phyloP scores from a whole-genome alignment of 371 early-diverging fungal genomes.

The Mortierella sp. region DNA sequence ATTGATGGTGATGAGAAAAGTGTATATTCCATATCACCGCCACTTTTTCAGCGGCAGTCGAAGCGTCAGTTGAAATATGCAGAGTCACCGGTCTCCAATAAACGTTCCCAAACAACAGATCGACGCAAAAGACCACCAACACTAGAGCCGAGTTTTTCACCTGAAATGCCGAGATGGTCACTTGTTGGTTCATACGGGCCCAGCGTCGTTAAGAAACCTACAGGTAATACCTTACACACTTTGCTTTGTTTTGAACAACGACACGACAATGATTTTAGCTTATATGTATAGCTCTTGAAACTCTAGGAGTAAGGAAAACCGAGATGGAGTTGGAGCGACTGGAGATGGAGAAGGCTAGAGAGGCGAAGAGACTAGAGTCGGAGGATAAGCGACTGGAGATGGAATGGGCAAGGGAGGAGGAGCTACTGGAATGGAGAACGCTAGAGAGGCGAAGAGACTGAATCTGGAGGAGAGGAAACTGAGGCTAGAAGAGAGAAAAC shows the following conservation, averaged over 20 bases:
- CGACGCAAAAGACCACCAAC: constrained; percentile 1
- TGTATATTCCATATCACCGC: constrained; percentile 4
- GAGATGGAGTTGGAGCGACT: too few species aligned
- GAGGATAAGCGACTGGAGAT: background rate
- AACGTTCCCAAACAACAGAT: constrained; percentile 7
- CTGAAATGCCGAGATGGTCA: too few species aligned
- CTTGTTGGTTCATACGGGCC: too few species aligned
- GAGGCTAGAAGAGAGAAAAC: background rate
- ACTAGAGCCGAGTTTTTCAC: constrained; percentile 7
- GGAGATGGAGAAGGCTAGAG: background rate
- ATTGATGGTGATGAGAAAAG: background rate
- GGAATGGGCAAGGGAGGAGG: too few species aligned
- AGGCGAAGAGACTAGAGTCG: constrained; percentile 4
- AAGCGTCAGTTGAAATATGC: constrained; percentile 6
- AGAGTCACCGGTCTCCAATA: constrained; percentile 4
- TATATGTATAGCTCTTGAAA: too few species aligned
- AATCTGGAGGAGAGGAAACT: background rate
- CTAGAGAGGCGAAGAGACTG: too few species aligned
- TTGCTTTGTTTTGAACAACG: too few species aligned
- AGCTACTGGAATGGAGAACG: too few species aligned
- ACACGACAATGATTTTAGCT: background rate
- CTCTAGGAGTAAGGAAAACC: too few species aligned
- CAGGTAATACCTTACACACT: background rate
- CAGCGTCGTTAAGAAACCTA: background rate
- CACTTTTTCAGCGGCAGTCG: background rate